Conservation (phyloP, 257 asterid species). For the Solanum pimpinellifolium region DNA sequence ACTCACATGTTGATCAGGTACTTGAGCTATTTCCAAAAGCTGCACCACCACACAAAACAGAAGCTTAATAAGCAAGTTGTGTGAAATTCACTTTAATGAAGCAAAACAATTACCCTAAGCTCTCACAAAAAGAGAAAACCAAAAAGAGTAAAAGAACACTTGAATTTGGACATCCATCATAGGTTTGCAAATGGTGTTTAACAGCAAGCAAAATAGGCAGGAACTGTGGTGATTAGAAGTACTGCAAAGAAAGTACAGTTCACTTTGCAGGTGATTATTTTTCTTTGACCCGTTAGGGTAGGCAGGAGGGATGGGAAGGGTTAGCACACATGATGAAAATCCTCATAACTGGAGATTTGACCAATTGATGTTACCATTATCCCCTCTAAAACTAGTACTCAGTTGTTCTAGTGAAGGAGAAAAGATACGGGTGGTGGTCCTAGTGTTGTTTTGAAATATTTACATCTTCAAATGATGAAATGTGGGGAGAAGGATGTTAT, state of each 20-base stretch:
- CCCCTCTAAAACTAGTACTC: background rate
- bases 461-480: background rate
- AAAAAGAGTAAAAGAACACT: background rate
- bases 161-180: background rate
- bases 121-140: background rate
- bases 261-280: background rate
- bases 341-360: background rate
- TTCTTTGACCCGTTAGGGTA: background rate
- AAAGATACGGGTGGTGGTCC: background rate
- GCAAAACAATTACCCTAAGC: background rate
- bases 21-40: constrained; percentile 99
- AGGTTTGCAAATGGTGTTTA: background rate
- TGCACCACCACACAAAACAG: constrained; percentile 33
- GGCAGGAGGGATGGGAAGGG: background rate
- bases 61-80: background rate
- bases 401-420: background rate
- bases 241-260: background rate
- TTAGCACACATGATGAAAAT: background rate
- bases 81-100: background rate
- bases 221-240: background rate
- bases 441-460: background rate
- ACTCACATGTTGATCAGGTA: constrained; percentile 86
- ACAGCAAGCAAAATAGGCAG: background rate
- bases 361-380: background rate
- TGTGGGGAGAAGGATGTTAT: background rate